Conservation (phyloP, 1,284 basidiomycete species). For the Cryptococcus depauperatus region DNA sequence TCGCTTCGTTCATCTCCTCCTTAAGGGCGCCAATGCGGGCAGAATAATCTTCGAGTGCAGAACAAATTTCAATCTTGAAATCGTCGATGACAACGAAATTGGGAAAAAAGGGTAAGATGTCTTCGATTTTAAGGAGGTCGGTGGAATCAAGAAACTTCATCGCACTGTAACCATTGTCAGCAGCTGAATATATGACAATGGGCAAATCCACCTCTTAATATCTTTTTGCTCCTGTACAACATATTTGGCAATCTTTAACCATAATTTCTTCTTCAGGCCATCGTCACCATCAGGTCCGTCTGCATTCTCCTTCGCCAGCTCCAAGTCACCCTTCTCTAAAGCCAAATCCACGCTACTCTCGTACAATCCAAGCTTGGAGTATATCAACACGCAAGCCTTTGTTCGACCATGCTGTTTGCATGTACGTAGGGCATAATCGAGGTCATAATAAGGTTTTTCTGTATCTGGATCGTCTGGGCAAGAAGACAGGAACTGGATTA, state of each 20-base stretch:
- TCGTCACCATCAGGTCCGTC: conserved; percentile 87
- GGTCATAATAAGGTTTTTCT: conserved; percentile 84
- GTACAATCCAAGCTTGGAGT: conserved; percentile 94
- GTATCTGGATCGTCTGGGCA: conserved; percentile 75
- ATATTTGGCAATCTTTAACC: conserved; percentile 95
- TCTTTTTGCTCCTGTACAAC: conserved; percentile 96
- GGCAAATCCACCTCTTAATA: conserved; percentile 74
- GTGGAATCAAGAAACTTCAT: conserved; percentile 95
- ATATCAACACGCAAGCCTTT: conserved; percentile 91
- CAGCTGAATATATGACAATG: background rate
- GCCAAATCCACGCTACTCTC: conserved; percentile 95
- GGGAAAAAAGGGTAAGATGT: conserved; percentile 98
- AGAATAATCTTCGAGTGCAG: conserved; percentile 88
- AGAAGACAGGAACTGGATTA: conserved; percentile 77
- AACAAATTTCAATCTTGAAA: conserved; percentile 98
- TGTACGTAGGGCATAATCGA: conserved; percentile 89
- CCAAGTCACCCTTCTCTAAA: conserved; percentile 82
- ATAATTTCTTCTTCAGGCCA: conserved; percentile 81
- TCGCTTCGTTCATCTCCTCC: conserved; percentile 93
- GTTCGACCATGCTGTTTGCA: conserved; percentile 75
- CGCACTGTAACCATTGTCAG: conserved; percentile 53
- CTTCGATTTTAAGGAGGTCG: conserved; percentile 92
- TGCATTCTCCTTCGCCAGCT: conserved; percentile 85
- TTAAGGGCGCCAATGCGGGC: conserved; percentile 84
- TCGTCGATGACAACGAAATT: conserved; percentile 99